A percentile compares a stretch with the other conserved stretches of the same genome.
Evolutionary conservation across 1,284 basidiomycete genomes (phyloP).

Genomic region (Wolfiporia cocos): DNA sequence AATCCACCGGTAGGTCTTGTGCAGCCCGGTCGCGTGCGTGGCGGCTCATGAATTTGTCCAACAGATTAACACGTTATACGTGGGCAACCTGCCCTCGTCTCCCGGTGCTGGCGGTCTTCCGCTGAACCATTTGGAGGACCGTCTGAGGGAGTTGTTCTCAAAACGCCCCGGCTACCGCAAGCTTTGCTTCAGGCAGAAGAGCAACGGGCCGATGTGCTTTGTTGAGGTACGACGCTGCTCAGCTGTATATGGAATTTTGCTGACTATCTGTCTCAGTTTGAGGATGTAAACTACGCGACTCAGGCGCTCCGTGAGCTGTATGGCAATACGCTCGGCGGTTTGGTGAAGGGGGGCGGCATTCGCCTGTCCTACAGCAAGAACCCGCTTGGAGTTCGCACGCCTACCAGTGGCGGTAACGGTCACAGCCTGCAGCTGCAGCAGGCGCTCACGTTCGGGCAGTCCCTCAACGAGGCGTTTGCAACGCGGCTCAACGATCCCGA

Average conservation of each 20-base stretch:
- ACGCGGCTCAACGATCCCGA: constrained; percentile 33
- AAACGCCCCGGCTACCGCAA: constrained; percentile 82
- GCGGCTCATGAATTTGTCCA: not conserved
- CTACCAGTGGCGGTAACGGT: constrained; percentile 52
- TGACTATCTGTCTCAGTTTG: constrained; percentile 56
- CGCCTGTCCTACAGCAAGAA: constrained; percentile 96
- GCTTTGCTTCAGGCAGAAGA: constrained; percentile 93
- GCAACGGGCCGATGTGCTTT: constrained; percentile 96
- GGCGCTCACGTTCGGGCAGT: constrained; percentile 19
- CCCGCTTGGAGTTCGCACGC: constrained; percentile 80
- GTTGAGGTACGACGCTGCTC: constrained; percentile 63
- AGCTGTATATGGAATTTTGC: constrained; percentile 3
- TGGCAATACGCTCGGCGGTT: constrained; percentile 84
- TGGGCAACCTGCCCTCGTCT: constrained; percentile 86
- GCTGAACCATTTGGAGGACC: constrained; percentile 80
- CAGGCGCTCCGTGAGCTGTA: constrained; percentile 86
- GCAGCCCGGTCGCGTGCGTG: not conserved
- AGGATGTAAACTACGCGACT: constrained; percentile 82
- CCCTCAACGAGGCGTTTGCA: constrained; percentile 33
- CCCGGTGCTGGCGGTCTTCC: constrained; percentile 60
- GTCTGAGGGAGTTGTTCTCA: constrained; percentile 76
- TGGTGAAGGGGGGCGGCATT: constrained; percentile 93
- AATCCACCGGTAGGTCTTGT: constrained; percentile 68
- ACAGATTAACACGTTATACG: constrained; percentile 92
- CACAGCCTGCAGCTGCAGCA: constrained; percentile 49